Base-by-base conservation (phyloP, 345 rosid genomes). In the Cardiospermum halicacabum region DNA sequence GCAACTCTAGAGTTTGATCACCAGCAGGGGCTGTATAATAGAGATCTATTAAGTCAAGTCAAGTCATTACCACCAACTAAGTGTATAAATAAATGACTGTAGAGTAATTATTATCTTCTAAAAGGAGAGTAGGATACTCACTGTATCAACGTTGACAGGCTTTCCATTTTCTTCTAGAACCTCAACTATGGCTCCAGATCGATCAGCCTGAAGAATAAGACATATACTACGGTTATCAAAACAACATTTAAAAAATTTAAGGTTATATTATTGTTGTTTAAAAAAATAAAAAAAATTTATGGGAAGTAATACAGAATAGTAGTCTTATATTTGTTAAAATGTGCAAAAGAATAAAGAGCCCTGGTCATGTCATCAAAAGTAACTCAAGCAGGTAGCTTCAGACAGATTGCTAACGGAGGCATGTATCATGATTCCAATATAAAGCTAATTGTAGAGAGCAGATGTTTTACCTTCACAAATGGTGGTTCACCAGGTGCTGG, bases 401-500 rank as follows among this genome's bases (percentile, higher is more conserved):
- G 26, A 39, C 66, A 31, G 11, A 15, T 36, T 47, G 67, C 47
- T 16, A 28, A 56, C 19, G 51, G n/a, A n/a, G n/a, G n/a, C 65
- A n/a, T 28, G 5, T 54, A 55, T 32, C 12, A 61, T 22, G 31
- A 37, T 40, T 49, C 43, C 25, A 47, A 58, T 56, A 39, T 63
- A n/a, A 67, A 56, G 37, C 22, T 48, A 78, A 26, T 58, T 25
- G 43, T 18, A 12, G 49, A 39, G 53, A 3, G 59, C 49, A 67
- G 21, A 65, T 73, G 32, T 66, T 37, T 64, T 56, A 89, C 97
- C 93, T 89, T 91, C 37, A 91, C 81, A 74, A 91, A 88, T 45
- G 85, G 81, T 26, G 87, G 89, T 79, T 85, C 96, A 37, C 91
- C 81, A 11, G 97, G 97, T 32, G 18, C 93, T 2, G 96, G 68